Evolutionary conservation across 1,284 basidiomycete species (phyloP).

Genomic region (Apiotrichum domesticum): DNA sequence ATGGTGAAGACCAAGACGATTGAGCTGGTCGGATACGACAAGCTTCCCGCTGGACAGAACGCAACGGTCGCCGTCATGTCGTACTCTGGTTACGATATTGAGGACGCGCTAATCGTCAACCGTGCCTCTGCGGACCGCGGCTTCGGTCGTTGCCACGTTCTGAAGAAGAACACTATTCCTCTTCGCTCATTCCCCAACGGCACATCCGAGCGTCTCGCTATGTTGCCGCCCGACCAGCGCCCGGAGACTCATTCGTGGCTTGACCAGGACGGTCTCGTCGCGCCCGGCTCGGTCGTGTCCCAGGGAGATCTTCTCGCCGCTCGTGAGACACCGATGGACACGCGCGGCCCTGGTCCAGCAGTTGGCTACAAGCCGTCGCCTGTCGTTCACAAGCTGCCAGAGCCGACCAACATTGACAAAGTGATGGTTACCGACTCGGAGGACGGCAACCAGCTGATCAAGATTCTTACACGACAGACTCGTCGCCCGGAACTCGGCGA

Average conservation of each 20-base stretch:
- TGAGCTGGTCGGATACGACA: conserved; percentile 93
- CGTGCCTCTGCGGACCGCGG: conserved; percentile 92
- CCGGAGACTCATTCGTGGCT: conserved; percentile 73
- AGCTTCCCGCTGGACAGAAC: conserved; percentile 95
- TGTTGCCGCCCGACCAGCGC: conserved; percentile 75
- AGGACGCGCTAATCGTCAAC: conserved; percentile 96
- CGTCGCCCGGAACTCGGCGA: conserved; percentile 93
- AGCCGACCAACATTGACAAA: conserved; percentile 93
- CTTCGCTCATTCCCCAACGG: conserved; percentile 96
- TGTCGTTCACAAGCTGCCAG: conserved; percentile 84
- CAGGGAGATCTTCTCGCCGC: conserved; percentile 94
- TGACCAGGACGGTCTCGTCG: conserved; percentile 90
- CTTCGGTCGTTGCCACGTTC: conserved; percentile 94
- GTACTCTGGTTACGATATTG: conserved; percentile 98
- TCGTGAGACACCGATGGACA: conserved; percentile 86
- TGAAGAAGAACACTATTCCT: conserved; percentile 90
- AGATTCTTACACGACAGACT: conserved; percentile 97
- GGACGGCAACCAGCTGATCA: conserved; percentile 95
- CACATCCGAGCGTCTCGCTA: conserved; percentile 79
- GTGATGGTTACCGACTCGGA: conserved; percentile 91
- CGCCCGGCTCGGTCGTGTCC: conserved; percentile 88
- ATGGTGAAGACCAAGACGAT: conserved; percentile 99
- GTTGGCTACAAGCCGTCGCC: conserved; percentile 81
- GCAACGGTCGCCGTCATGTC: conserved; percentile 99
- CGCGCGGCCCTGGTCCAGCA: conserved; percentile 51